Evolutionary conservation across 768 basidiomycete species (phyloP).

Genomic region (Rhodotorula graminis): DNA sequence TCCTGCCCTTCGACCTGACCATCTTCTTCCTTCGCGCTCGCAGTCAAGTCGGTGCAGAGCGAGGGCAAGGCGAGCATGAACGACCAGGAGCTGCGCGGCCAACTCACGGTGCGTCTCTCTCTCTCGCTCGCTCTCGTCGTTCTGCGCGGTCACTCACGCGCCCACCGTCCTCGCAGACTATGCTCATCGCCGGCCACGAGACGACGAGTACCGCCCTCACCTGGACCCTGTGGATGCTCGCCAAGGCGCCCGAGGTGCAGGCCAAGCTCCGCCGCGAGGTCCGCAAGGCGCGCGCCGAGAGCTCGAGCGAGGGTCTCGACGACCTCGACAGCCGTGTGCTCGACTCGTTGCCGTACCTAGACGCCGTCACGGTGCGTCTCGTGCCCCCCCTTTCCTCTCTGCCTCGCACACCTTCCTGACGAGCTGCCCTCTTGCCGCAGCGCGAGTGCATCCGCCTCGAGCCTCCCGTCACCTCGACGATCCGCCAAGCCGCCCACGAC

Average conservation of each 20-base stretch:
- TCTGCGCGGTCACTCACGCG: too few relatives aligned
- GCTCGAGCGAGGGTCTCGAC: neutral
- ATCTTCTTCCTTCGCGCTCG: too few relatives aligned
- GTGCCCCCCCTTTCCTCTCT: neutral
- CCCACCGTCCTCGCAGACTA: neutral
- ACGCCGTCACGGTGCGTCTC: conserved; percentile 14
- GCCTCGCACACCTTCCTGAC: neutral
- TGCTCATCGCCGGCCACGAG: conserved; percentile 25
- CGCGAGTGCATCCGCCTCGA: conserved; percentile 69
- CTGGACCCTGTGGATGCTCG: conserved; percentile 8
- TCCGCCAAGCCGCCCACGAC: conserved; percentile 67
- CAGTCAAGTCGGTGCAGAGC: neutral
- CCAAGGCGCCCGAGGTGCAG: neutral
- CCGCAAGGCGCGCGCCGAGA: neutral
- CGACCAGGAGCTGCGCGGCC: conserved; percentile 21
- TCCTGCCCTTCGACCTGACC: neutral
- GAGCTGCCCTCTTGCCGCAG: neutral
- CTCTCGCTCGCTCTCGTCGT: too few relatives aligned
- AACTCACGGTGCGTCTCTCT: conserved; percentile 11
- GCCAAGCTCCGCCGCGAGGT: conserved; percentile 7
- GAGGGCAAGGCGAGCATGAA: conserved; percentile 13
- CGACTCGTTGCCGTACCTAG: conserved; percentile 5
- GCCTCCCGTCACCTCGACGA: conserved; percentile 74
- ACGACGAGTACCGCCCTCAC: conserved; percentile 4
- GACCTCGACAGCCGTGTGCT: conserved; percentile 7